Percentiles rank a stretch among this genome's conserved stretches.
Conservation (phyloP, 2,329 filamentous ascomycete genomes). For the Raffaelea albimanens region DNA sequence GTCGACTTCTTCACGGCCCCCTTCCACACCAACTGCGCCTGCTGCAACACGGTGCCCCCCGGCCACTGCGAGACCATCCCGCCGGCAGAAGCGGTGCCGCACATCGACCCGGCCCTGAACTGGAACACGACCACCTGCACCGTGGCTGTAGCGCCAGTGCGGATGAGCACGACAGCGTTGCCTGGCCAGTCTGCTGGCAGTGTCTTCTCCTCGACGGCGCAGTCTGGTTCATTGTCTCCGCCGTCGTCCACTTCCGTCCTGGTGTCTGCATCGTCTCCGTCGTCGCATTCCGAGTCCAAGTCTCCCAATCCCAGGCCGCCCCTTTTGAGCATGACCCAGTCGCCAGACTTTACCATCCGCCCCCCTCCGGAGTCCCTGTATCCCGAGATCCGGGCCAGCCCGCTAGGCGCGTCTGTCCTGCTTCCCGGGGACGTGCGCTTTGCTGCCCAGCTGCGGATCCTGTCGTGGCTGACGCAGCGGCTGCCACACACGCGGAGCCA, state of each 20-base stretch:
- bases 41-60: slow-evolving; percentile 3
- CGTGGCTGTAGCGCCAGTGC: slow-evolving; percentile 8
- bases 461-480: slow-evolving; percentile 11
- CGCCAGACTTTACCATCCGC: background rate
- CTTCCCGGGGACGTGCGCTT: slow-evolving; percentile 15
- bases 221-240: too few species aligned
- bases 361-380: background rate
- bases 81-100: background rate
- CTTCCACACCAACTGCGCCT: slow-evolving; percentile 12
- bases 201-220: too few species aligned
- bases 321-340: too few species aligned
- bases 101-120: slow-evolving; percentile 3
- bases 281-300: too few species aligned
- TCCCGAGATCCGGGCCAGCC: background rate
- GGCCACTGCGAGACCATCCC: slow-evolving; percentile 9
- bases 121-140: slow-evolving; percentile 11
- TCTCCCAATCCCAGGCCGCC: too few species aligned
- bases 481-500: slow-evolving; percentile 10
- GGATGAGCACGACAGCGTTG: background rate
- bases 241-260: too few species aligned
- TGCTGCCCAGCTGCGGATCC: slow-evolving; percentile 13
- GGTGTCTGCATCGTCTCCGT: too few species aligned
- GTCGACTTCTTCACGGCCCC: slow-evolving; percentile 12
- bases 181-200: too few species aligned
- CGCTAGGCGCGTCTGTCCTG: slow-evolving; percentile 3